Conservation (phyloP, 75 land plant species). For the Pinus tabuliformis region DNA sequence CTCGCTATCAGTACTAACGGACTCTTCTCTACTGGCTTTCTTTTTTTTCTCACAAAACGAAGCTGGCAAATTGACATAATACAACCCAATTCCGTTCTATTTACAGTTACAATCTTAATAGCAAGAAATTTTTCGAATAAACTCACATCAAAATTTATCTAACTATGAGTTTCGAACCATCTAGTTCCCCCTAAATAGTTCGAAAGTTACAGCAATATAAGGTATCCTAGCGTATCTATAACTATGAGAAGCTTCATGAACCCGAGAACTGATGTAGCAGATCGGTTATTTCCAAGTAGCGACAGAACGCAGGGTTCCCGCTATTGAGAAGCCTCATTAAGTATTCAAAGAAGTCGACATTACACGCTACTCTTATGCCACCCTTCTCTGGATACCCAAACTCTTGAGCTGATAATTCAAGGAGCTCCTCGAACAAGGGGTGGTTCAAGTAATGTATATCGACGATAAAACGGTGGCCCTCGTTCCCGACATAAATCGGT, state of each 20-base stretch:
- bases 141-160: no score
- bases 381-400: constrained; percentile 44
- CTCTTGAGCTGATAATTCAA: constrained; percentile 32
- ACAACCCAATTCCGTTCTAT: no score
- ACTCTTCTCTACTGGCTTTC: no score
- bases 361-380: constrained; percentile 34
- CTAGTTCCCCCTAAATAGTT: no score
- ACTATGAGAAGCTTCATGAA: background rate
- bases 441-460: constrained; percentile 32
- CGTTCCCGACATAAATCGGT: constrained; percentile 31
- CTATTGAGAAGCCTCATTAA: constrained; percentile 14
- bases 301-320: constrained; percentile 7
- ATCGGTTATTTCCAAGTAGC: constrained; percentile 15
- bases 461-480: constrained; percentile 23
- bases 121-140: no score
- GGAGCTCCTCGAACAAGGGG: constrained; percentile 29
- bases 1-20: no score
- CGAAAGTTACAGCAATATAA: no score
- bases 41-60: no score
- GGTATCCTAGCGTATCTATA: no score
- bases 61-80: no score
- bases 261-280: background rate
- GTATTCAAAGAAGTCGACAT: constrained; percentile 20
- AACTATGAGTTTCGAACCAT: no score
- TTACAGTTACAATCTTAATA: no score